These are phyloP conservation scores for Sphaerulina vaccinii DNA, from an alignment of 2,329 filamentous ascomycete genomes.

Conservation along the genomic window DNA sequence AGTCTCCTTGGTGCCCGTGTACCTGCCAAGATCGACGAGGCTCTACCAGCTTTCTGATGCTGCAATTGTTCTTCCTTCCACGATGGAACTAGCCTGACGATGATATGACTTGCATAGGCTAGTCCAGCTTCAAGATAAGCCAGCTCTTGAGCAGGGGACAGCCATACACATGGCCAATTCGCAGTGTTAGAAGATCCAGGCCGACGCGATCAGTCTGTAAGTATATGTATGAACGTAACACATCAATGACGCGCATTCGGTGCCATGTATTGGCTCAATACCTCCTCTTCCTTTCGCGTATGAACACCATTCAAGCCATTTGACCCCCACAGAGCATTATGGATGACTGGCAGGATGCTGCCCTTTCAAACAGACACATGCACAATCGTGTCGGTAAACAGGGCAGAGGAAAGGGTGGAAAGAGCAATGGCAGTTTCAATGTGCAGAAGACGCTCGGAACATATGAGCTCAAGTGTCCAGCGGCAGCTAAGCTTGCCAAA, in stretches of 20 bases:
- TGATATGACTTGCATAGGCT: too few relatives aligned
- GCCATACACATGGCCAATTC: too few relatives aligned
- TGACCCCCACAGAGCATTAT: neutral
- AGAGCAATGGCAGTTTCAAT: constrained; percentile 5
- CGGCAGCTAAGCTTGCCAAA: constrained; percentile 2
- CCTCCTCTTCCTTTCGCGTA: neutral
- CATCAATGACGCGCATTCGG: neutral
- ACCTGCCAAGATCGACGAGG: neutral
- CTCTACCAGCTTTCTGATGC: neutral
- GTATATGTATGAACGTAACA: neutral
- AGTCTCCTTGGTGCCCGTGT: too few relatives aligned
- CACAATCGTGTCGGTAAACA: constrained; percentile 8
- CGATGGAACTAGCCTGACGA: neutral
- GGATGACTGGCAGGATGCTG: constrained; percentile 14
- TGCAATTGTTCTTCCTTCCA: neutral
- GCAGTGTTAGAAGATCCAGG: neutral
- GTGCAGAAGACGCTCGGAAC: constrained; percentile 10
- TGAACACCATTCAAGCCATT: neutral
- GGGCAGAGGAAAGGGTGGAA: constrained; percentile 1
- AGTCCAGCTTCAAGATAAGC: too few relatives aligned
- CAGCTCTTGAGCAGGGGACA: too few relatives aligned
- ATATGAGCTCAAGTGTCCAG: constrained; percentile 4
- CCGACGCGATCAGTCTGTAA: neutral
- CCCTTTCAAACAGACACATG: constrained; percentile 7
- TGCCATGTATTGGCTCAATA: neutral